These are phyloP conservation scores for Aspergillus sclerotioniger DNA, from an alignment of 495 filamentous ascomycete species.

Conservation along the genomic window DNA sequence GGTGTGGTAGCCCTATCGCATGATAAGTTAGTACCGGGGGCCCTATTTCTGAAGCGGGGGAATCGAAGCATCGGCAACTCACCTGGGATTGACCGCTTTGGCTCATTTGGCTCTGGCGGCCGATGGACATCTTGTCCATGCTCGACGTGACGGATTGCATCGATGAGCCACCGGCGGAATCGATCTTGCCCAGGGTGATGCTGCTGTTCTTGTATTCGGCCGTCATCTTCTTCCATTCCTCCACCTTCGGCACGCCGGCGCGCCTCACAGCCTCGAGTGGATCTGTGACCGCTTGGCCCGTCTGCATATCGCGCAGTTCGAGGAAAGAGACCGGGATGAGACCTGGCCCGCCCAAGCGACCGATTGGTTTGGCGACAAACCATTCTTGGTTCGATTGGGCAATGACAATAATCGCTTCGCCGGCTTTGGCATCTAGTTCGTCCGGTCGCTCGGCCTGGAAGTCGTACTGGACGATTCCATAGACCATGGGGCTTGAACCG, in stretches of 20 bases:
- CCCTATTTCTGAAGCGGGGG: not conserved
- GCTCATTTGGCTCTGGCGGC: conserved; percentile 40
- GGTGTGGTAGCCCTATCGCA: conserved; percentile 42
- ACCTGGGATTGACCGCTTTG: conserved; percentile 50
- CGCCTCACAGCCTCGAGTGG: conserved; percentile 80
- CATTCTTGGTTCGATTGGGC: conserved; percentile 99
- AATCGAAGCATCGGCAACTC: conserved; percentile 19
- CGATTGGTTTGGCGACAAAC: conserved; percentile 99
- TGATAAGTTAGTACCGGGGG: not conserved
- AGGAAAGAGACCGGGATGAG: conserved; percentile 97
- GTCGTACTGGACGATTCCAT: conserved; percentile 95
- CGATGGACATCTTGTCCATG: conserved; percentile 79
- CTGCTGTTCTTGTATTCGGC: conserved; percentile 99
- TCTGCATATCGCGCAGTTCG: conserved; percentile 92
- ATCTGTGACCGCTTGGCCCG: conserved; percentile 77
- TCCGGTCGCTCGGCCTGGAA: conserved; percentile 94
- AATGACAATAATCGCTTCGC: conserved; percentile 96
- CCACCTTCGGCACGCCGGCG: conserved; percentile 94
- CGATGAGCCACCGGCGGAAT: conserved; percentile 44
- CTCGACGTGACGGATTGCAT: conserved; percentile 59
- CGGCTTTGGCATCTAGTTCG: conserved; percentile 90
- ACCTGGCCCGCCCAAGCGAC: conserved; percentile 87
- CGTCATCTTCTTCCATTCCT: conserved; percentile 99
- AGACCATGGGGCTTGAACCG: conserved; percentile 79
- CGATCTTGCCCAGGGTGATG: conserved; percentile 90